A percentile compares a stretch with the other conserved stretches of the same genome.
Conservation (phyloP, 345 rosid genomes). For the Eucalyptus tenuipes region DNA sequence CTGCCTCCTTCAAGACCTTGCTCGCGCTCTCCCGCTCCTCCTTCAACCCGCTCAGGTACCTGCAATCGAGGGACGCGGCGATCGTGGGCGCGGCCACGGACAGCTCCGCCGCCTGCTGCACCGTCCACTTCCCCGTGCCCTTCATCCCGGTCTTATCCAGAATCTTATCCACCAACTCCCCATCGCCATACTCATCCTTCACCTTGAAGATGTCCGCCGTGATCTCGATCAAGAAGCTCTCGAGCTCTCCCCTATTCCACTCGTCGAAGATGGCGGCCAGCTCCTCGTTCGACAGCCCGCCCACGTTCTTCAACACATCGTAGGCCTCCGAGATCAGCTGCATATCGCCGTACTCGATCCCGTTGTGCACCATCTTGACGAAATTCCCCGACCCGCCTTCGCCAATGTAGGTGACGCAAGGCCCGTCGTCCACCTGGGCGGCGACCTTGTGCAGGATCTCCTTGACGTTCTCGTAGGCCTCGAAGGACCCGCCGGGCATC, state of each 20-base stretch:
- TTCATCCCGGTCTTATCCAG: slow-evolving; percentile 97
- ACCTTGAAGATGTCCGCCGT: slow-evolving; percentile 80
- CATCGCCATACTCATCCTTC: slow-evolving; percentile 57
- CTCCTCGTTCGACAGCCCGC: slow-evolving; percentile 58
- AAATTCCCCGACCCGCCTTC: slow-evolving; percentile 98
- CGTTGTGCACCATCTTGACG: slow-evolving; percentile 98
- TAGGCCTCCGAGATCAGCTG: slow-evolving; percentile 91
- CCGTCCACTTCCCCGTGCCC: slow-evolving; percentile 98
- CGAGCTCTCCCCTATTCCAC: slow-evolving; percentile 85
- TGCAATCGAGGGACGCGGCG: slow-evolving; percentile 85
- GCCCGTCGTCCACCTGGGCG: slow-evolving; percentile 97
- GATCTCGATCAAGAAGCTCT: slow-evolving; percentile 87
- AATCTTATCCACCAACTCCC: slow-evolving; percentile 85
- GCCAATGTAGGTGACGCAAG: slow-evolving; percentile 90
- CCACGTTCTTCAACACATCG: slow-evolving; percentile 86
- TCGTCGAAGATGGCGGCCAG: slow-evolving; percentile 60
- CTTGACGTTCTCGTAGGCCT: slow-evolving; percentile 64
- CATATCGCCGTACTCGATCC: slow-evolving; percentile 98
- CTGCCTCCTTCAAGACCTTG: slow-evolving; percentile 54
- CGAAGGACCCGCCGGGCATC: slow-evolving; percentile 87
- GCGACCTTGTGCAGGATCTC: slow-evolving; percentile 71
- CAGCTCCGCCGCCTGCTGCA: slow-evolving; percentile 95
- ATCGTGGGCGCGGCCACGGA: slow-evolving; percentile 98
- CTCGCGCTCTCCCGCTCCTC: slow-evolving; percentile 78
- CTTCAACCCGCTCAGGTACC: slow-evolving; percentile 89